Percentiles rank a stretch among this genome's conserved stretches.
phyloP scores from a whole-genome alignment of 169 alveolate species.

The Cryptosporidium sp. region DNA sequence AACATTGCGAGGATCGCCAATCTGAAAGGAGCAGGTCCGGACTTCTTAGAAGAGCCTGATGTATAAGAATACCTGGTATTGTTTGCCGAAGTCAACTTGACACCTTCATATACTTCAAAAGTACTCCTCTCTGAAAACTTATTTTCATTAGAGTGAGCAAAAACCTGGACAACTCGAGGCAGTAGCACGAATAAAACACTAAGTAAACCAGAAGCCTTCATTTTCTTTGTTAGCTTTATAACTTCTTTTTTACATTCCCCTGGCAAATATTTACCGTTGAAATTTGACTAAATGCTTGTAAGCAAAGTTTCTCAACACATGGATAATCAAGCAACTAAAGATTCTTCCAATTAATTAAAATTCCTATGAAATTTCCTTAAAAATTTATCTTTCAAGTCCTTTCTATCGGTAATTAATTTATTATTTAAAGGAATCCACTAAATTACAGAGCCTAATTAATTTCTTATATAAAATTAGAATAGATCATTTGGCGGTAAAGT shows the following conservation, averaged over 20 bases:
- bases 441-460: neutral
- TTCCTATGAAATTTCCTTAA: neutral
- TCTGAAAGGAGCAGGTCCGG: conserved; percentile 69
- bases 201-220: neutral
- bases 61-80: conserved; percentile 19
- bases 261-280: neutral
- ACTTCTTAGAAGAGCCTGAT: conserved; percentile 1
- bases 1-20: conserved; percentile 37
- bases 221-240: neutral
- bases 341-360: neutral
- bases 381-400: neutral
- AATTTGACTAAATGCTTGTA: neutral
- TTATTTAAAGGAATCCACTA: neutral
- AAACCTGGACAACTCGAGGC: neutral
- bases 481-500: conserved; percentile 72
- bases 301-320: neutral
- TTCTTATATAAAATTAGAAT: neutral
- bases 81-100: neutral
- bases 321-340: neutral
- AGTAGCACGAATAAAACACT: neutral
- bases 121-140: neutral
- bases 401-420: neutral
- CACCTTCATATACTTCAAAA: neutral
- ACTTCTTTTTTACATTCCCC: neutral
- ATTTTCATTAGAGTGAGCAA: neutral